These are phyloP conservation scores for Fusarium sacchari DNA, from an alignment of 2,329 filamentous ascomycete genomes.

Conservation along the genomic window DNA sequence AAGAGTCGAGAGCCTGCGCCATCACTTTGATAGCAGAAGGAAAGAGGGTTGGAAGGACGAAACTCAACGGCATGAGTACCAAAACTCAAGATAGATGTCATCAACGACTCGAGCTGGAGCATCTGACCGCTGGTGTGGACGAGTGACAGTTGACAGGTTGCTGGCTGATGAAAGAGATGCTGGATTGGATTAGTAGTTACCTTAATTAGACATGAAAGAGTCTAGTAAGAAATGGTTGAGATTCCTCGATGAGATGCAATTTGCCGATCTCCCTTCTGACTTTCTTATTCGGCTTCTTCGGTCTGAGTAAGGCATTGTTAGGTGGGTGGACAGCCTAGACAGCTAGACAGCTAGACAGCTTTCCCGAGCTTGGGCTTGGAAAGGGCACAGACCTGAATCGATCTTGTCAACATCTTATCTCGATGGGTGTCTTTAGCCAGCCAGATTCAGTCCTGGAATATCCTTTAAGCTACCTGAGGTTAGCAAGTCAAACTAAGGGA, in stretches of 20 bases:
- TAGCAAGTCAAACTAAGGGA: neutral
- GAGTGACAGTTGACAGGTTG: conserved; percentile 8
- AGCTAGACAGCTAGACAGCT: too few relatives aligned
- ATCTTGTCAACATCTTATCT: neutral
- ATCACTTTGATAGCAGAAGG: neutral
- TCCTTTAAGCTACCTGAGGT: neutral
- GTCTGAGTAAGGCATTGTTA: neutral
- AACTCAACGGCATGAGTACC: neutral
- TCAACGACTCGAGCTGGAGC: neutral
- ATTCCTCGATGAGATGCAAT: conserved; percentile 1
- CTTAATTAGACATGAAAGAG: conserved; percentile 9
- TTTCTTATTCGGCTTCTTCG: neutral
- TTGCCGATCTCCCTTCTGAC: neutral
- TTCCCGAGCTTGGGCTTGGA: neutral
- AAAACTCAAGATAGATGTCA: neutral
- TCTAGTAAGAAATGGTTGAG: neutral
- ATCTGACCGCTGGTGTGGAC: neutral
- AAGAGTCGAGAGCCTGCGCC: neutral
- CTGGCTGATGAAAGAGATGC: neutral
- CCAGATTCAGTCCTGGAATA: neutral
- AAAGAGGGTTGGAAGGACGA: neutral
- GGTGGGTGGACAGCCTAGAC: neutral
- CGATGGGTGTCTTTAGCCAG: neutral
- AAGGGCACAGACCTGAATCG: conserved; percentile 2
- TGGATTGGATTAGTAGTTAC: neutral